Base-by-base conservation (phyloP, 2,329 filamentous ascomycete species). In the Pyrenophora tritici-repentis region DNA sequence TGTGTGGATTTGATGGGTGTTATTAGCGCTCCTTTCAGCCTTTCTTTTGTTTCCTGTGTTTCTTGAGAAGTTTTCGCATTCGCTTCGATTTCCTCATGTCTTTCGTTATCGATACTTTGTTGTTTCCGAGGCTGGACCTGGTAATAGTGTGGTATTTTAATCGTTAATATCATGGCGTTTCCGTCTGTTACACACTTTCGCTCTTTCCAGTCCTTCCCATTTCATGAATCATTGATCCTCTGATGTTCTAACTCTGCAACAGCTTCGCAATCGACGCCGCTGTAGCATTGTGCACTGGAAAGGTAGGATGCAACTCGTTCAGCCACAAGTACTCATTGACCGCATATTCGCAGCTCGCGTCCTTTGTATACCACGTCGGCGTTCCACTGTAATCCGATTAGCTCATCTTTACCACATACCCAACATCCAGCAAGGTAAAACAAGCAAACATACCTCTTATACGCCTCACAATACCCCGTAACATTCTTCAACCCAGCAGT, bases 271-370 rank as follows among this genome's bases (percentile, higher is more conserved):
- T 61, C 7, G 61, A 64, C 50, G 80, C 71, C 0, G 84, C 85
- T 6, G 85, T 79, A 5, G 81, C 80, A 43, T 86, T 81, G 56
- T 87, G 84, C 45, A 86, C 79, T 0, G 83, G 79, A 63, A 81
- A 84, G 0, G 84, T 87, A n/a, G 85, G 85, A 63, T 87, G 85
- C 56, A 87, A 66, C 33, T 69, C 76, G 59, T 87, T 86, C 24
- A 86, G 72, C 85, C 84, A 87, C 59, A 87, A 80, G 65, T 86
- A 87, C 70, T 86, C 73, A 62, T 86, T 81, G 2, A 86, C 83
- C 0, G 81, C 73, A 37, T 83, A 68, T 1, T 75, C 74, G 64
- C 85, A 87, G 40, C 73, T 76, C 14, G 64, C 50, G 34, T 72
- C 58, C n/a, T 66, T 69, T 1, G 72, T 73, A 44, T 76, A 72